Evolutionary conservation across 805 yeast genomes (phyloP).

Genomic region (Wickerhamiella domercqiae): DNA sequence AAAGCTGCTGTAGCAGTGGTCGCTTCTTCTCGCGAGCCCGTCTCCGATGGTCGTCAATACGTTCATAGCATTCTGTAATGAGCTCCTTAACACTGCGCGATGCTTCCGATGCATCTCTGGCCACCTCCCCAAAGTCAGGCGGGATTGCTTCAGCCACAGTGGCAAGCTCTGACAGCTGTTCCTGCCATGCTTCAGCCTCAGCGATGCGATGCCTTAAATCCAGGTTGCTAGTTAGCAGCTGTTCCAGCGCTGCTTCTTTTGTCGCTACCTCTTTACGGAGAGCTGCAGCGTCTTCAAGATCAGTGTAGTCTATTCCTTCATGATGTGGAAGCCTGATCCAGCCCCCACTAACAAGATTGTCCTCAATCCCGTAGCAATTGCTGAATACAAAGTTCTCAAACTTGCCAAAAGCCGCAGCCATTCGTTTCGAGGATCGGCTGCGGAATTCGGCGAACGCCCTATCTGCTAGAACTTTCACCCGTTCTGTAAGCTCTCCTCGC

Average conservation of each 20-base stretch:
- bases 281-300: background rate
- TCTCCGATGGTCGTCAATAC: background rate
- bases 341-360: conserved; percentile 8
- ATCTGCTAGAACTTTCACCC: background rate
- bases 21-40: background rate
- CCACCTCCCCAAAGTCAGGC: background rate
- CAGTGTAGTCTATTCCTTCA: conserved; percentile 9
- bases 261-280: background rate
- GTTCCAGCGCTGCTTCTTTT: background rate
- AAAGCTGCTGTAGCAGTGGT: background rate
- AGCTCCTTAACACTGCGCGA: background rate
- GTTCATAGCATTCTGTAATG: background rate
- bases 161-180: background rate
- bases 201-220: background rate
- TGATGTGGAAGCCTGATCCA: conserved; percentile 11
- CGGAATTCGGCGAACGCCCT: background rate
- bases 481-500: background rate
- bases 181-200: background rate
- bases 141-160: background rate
- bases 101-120: background rate
- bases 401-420: background rate
- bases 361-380: conserved; percentile 7
- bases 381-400: conserved; percentile 7
- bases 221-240: background rate
- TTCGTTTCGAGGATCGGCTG: background rate